These are phyloP conservation scores for Primulina eburnea DNA, from an alignment of 257 asterid species.

Conservation along the genomic window DNA sequence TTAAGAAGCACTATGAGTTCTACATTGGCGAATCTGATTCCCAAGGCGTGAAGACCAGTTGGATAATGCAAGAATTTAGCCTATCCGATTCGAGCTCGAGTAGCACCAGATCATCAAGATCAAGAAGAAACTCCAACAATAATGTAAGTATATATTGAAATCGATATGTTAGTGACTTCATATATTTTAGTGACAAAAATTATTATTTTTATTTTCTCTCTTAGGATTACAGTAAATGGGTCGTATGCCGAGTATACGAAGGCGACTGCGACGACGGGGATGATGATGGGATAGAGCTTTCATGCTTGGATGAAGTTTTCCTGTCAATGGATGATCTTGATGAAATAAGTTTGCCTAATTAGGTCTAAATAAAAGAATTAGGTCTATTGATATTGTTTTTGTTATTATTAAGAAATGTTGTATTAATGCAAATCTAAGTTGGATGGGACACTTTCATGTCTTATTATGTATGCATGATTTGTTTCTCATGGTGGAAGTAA, in stretches of 20 bases:
- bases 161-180: neutral
- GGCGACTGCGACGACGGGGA: slow-evolving; percentile 37
- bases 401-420: neutral
- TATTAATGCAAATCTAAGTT: neutral
- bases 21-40: slow-evolving; percentile 56
- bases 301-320: slow-evolving; percentile 57
- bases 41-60: slow-evolving; percentile 58
- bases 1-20: slow-evolving; percentile 60
- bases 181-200: neutral
- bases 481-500: neutral
- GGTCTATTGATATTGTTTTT: neutral
- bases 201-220: neutral
- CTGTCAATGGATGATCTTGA: slow-evolving; percentile 55
- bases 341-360: slow-evolving; percentile 25
- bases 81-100: slow-evolving; percentile 45
- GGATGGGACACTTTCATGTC: neutral
- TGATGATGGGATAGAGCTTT: slow-evolving; percentile 43
- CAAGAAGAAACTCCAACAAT: slow-evolving; percentile 49
- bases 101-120: slow-evolving; percentile 48
- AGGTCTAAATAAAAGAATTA: too few species aligned
- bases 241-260: slow-evolving; percentile 79
- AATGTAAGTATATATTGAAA: slow-evolving; percentile 34
- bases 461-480: too few species aligned
- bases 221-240: slow-evolving; percentile 89
- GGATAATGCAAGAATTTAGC: slow-evolving; percentile 87